These are phyloP conservation scores for Erysiphe pisi DNA, from an alignment of 2,329 filamentous ascomycete genomes.

Conservation along the genomic window DNA sequence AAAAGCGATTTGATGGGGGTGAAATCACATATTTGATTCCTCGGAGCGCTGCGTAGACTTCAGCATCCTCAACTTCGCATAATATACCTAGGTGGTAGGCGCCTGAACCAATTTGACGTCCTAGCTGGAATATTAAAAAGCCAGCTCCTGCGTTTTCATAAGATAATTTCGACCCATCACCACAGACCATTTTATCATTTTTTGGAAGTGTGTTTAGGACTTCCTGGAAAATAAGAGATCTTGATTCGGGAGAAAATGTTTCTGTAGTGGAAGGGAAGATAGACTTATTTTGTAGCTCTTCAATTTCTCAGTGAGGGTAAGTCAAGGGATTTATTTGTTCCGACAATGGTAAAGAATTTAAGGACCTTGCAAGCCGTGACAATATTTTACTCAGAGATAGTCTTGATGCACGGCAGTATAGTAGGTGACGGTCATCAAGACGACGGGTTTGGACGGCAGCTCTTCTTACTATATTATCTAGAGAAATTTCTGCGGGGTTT, in stretches of 20 bases:
- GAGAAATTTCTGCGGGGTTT: neutral
- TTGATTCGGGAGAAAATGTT: too few species aligned
- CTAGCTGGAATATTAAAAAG: neutral
- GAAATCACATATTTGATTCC: too few species aligned
- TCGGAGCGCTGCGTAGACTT: too few species aligned
- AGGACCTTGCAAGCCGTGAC: too few species aligned
- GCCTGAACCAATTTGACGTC: neutral
- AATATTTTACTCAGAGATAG: neutral
- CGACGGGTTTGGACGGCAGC: neutral
- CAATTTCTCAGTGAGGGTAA: too few species aligned
- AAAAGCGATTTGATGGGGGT: too few species aligned
- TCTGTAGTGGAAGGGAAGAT: too few species aligned
- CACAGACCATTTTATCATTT: neutral
- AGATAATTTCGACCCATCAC: neutral
- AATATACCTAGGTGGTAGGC: neutral
- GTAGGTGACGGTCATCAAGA: neutral
- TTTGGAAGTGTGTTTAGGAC: neutral
- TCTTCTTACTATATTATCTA: neutral
- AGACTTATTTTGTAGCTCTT: too few species aligned
- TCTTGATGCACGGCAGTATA: neutral
- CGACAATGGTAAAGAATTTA: too few species aligned
- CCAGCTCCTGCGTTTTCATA: neutral
- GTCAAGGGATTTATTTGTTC: too few species aligned
- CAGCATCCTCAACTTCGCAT: neutral
- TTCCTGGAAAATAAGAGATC: too few species aligned